Evolutionary conservation across 2,329 filamentous ascomycete species (phyloP).

Genomic region (Clarireedia hainanense): DNA sequence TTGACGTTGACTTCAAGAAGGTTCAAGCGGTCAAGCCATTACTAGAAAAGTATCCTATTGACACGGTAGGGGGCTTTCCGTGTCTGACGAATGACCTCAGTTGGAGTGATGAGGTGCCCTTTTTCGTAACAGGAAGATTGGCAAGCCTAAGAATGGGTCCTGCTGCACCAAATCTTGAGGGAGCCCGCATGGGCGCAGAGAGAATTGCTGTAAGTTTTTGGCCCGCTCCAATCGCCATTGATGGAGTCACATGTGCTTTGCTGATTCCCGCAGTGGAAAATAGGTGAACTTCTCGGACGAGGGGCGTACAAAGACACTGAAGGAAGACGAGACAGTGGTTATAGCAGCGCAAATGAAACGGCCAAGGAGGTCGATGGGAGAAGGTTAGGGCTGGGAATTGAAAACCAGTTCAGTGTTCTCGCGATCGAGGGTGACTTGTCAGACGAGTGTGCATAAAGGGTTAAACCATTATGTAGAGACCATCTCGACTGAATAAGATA

Average conservation of each 20-base stretch:
- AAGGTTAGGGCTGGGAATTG: constrained; percentile 18
- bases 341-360: constrained; percentile 5
- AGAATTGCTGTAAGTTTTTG: constrained; percentile 34
- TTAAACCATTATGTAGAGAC: neutral
- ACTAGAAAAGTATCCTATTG: constrained; percentile 50
- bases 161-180: constrained; percentile 65
- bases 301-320: neutral
- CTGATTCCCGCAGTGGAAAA: constrained; percentile 13
- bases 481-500: too few relatives aligned
- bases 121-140: constrained; percentile 63
- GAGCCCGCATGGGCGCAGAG: constrained; percentile 65
- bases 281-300: constrained; percentile 15
- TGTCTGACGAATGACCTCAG: constrained; percentile 69
- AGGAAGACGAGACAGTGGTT: constrained; percentile 11
- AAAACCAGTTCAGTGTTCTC: constrained; percentile 21
- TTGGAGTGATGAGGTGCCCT: constrained; percentile 65
- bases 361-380: constrained; percentile 17
- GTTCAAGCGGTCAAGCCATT: constrained; percentile 57
- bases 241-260: neutral
- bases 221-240: neutral
- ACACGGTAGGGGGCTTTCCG: constrained; percentile 57
- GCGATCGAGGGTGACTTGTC: neutral
- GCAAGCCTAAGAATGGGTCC: constrained; percentile 63
- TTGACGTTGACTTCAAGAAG: constrained; percentile 52
- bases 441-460: neutral